These are phyloP conservation scores for Acidiella bohemica DNA, from an alignment of 495 filamentous ascomycete genomes.

Conservation along the genomic window DNA sequence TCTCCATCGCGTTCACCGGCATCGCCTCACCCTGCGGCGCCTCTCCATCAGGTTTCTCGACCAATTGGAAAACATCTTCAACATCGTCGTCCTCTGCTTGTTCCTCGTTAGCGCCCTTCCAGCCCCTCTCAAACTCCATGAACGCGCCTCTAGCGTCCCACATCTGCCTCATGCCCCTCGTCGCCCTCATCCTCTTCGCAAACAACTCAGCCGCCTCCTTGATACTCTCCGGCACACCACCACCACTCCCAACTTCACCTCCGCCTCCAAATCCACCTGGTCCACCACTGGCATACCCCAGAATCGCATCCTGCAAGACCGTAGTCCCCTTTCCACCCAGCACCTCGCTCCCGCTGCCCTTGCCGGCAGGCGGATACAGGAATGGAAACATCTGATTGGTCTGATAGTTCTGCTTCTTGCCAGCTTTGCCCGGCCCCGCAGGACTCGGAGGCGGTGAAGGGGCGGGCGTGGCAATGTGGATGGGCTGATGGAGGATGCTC, in stretches of 20 bases:
- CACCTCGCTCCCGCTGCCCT: conserved; percentile 62
- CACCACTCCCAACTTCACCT: no score
- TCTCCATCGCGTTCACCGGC: conserved; percentile 9
- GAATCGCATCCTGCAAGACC: conserved; percentile 58
- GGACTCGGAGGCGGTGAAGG: conserved; percentile 96
- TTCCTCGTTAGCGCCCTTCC: conserved; percentile 15
- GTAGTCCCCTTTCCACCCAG: conserved; percentile 76
- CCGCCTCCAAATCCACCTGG: no score
- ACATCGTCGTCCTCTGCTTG: conserved; percentile 21
- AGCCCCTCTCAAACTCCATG: conserved; percentile 64
- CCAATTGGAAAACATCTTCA: conserved; percentile 16
- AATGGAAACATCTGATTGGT: conserved; percentile 98
- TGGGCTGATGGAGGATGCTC: conserved; percentile 87
- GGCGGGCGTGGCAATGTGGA: conserved; percentile 93
- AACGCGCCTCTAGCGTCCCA: conserved; percentile 89
- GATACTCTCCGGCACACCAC: conserved; percentile 82
- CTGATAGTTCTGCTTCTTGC: conserved; percentile 98
- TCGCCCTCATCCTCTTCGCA: conserved; percentile 75
- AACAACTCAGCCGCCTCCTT: conserved; percentile 92
- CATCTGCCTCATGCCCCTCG: conserved; percentile 75
- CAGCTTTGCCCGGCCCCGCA: conserved; percentile 72
- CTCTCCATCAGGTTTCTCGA: conserved; percentile 2
- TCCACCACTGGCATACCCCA: conserved; percentile 73
- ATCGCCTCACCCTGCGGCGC: conserved; percentile 14
- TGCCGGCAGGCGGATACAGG: conserved; percentile 83